Conservation (phyloP, 305 asterid species). For the Solanum aculeatissimum region DNA sequence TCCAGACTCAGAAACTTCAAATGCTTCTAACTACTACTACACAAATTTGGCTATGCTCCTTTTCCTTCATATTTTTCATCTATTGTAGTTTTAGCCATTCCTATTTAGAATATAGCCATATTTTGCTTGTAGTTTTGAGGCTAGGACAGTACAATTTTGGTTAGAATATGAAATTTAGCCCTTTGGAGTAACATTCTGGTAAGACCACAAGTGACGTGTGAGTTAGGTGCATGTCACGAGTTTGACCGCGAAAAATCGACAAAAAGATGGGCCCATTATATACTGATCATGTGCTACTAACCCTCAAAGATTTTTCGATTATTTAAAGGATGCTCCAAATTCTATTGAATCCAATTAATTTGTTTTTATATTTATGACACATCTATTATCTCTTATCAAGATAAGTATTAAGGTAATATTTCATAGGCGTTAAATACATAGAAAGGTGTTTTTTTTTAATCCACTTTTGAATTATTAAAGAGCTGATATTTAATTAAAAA, state of each 20-base stretch:
- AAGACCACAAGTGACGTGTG: background rate
- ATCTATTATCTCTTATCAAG: too few relatives aligned
- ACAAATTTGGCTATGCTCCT: conserved; percentile 8
- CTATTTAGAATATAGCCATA: background rate
- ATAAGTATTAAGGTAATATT: too few relatives aligned
- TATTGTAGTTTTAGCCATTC: background rate
- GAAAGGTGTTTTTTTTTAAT: too few relatives aligned
- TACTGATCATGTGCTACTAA: background rate
- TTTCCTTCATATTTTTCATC: background rate
- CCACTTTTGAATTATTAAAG: background rate
- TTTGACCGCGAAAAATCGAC: background rate
- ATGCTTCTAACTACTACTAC: background rate
- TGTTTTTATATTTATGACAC: too few relatives aligned
- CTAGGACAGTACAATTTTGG: conserved; percentile 21
- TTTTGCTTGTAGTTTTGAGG: background rate
- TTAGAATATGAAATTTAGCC: background rate
- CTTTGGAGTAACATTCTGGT: background rate
- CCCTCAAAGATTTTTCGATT: background rate
- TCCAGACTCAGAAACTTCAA: conserved; percentile 5
- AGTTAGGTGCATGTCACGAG: background rate
- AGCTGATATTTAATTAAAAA: background rate
- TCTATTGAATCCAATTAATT: background rate
- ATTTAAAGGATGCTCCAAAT: background rate
- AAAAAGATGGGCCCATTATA: background rate
- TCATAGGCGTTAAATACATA: too few relatives aligned